Percentiles rank a stretch among this genome's conserved stretches.
Evolutionary conservation across 108 stramenopile genomes (phyloP).

Genomic region (Cyclotella distinguenda): DNA sequence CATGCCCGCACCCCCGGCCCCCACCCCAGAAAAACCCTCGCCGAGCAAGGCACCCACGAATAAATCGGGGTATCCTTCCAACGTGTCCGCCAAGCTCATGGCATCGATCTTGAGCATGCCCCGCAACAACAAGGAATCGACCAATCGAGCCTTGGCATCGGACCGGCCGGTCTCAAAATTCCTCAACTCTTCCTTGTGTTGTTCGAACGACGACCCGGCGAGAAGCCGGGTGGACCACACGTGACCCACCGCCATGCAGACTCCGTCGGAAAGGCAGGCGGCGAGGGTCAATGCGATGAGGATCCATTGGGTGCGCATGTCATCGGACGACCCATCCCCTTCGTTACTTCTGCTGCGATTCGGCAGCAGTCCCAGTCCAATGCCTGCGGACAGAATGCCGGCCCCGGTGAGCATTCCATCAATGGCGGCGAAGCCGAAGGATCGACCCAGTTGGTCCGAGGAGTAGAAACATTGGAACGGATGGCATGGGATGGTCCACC

Average conservation of each 20-base stretch:
- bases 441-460: slow-evolving; percentile 41
- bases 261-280: slow-evolving; percentile 63
- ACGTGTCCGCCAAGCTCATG: slow-evolving; percentile 78
- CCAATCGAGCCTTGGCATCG: slow-evolving; percentile 67
- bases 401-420: slow-evolving; percentile 78
- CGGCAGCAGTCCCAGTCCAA: slow-evolving; percentile 55
- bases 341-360: too few species aligned
- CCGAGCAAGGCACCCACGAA: slow-evolving; percentile 66
- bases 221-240: slow-evolving; percentile 69
- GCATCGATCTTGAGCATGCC: slow-evolving; percentile 90
- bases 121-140: slow-evolving; percentile 57
- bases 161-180: slow-evolving; percentile 45
- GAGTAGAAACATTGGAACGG: slow-evolving; percentile 17
- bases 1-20: slow-evolving; percentile 21
- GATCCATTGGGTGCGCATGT: slow-evolving; percentile 31
- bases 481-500: slow-evolving; percentile 23
- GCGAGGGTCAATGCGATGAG: slow-evolving; percentile 57
- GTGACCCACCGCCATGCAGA: slow-evolving; percentile 82
- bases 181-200: slow-evolving; percentile 47
- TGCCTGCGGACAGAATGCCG: slow-evolving; percentile 61
- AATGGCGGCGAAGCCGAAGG: slow-evolving; percentile 78
- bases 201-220: slow-evolving; percentile 34
- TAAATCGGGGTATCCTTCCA: slow-evolving; percentile 83
- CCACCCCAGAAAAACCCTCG: slow-evolving; percentile 8
- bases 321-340: too few species aligned